Percentiles rank a stretch among this genome's conserved stretches.
Evolutionary conservation across 345 rosid genomes (phyloP).

Genomic region (Hibiscus mutabilis): DNA sequence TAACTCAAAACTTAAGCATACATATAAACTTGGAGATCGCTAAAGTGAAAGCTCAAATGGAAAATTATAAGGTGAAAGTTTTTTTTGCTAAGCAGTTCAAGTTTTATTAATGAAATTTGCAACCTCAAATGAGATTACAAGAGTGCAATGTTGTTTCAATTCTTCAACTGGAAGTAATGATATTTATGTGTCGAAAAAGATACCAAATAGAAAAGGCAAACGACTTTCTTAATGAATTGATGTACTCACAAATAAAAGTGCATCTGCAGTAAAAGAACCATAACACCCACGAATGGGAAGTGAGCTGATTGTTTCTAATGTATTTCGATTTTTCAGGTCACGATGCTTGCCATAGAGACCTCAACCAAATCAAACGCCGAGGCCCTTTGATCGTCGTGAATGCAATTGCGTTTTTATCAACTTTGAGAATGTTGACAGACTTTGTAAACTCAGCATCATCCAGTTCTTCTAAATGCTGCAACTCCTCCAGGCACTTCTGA

Average conservation of each 20-base stretch:
- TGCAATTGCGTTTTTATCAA: slow-evolving; percentile 31
- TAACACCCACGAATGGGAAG: background rate
- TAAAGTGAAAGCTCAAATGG: background rate
- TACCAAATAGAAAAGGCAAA: too few relatives aligned
- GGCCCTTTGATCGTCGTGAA: slow-evolving; percentile 32
- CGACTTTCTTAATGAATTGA: too few relatives aligned
- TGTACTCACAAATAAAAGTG: background rate
- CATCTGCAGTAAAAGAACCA: background rate
- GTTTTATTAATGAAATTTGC: too few relatives aligned
- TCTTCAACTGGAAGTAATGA: background rate
- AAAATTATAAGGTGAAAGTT: background rate
- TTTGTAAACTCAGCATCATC: slow-evolving; percentile 25
- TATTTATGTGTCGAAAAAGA: too few relatives aligned
- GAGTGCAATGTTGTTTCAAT: too few relatives aligned
- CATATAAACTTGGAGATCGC: background rate
- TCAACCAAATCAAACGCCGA: slow-evolving; percentile 26
- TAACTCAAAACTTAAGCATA: background rate
- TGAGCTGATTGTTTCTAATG: background rate
- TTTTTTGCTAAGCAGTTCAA: too few relatives aligned
- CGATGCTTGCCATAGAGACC: slow-evolving; percentile 24
- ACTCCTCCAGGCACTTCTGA: slow-evolving; percentile 31
- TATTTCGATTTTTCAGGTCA: background rate
- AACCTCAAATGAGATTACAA: too few relatives aligned
- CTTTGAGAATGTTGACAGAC: slow-evolving; percentile 32
- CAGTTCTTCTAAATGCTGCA: slow-evolving; percentile 29